Evolutionary conservation across 768 basidiomycete species (phyloP), one percentile per base, ranked within the genome.

Genomic region (Butyriboletus loyo): DNA sequence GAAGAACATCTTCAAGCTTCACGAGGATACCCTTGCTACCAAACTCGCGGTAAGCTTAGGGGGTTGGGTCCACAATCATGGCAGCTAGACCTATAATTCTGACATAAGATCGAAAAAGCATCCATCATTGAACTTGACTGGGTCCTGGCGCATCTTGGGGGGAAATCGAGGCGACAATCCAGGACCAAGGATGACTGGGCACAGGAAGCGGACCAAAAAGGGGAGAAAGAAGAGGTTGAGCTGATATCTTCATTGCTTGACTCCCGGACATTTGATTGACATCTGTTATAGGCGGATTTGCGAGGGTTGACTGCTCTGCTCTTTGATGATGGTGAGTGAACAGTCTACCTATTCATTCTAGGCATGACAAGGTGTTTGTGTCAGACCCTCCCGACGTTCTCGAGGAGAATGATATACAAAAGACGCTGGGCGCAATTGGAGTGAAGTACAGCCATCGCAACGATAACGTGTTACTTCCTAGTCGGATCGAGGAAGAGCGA

Each of bases 1-100:
- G 42, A 82, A 85, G 63, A 95, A 95, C 59, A 89, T 95, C 32
- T 93, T 95, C 72, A 82, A 76, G 57, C 73, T 93, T 27, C 83
- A 89, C 55, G 87, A 89, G 61, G 74, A 76, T 53, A 82, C 76
- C 15, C 72, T 86, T 9, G 80, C 86, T 34, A 92, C 89, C 0
- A 89, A 92, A 68, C 77, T 80, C 67, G 79, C 83, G 53, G 90
- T 90, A 72, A 52, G 81, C 66, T 19, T 13, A 7, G 11, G 19
- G 7, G 31, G 25, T 31, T 13, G 27, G 15, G 37, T 25, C 19
- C 7, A 5, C 15, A 1, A 7, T 10, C 4, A 22, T 34, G 24
- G 10, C 2, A 3, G 24, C 36, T 30, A 5, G 15, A 31, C 17
- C 53, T 19, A 19, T n/a, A 38, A 21, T 6, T 15, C 15, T 38